These are phyloP conservation scores for Cryoendolithus antarcticus DNA, from an alignment of 2,329 filamentous ascomycete genomes.

Conservation along the genomic window DNA sequence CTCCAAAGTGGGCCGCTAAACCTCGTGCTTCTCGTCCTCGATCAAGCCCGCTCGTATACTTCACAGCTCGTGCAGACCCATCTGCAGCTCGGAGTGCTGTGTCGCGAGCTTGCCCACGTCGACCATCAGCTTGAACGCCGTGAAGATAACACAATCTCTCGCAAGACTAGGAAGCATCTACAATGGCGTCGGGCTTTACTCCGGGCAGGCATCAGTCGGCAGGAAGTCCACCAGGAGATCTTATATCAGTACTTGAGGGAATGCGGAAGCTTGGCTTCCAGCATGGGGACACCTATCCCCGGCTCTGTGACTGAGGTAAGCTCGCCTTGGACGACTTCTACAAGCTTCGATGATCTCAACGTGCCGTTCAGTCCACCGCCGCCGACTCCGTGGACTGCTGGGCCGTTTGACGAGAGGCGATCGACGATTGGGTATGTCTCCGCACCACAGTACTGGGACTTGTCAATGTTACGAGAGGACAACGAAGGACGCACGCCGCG, in stretches of 20 bases:
- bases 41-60: too few relatives aligned
- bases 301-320: not conserved
- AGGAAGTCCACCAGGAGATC: slow-evolving; percentile 14
- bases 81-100: too few relatives aligned
- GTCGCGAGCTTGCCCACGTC: too few relatives aligned
- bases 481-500: slow-evolving; percentile 10
- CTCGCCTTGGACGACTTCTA: not conserved
- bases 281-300: not conserved
- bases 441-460: slow-evolving; percentile 18
- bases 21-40: too few relatives aligned
- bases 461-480: slow-evolving; percentile 17
- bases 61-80: too few relatives aligned
- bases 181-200: slow-evolving; percentile 16
- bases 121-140: too few relatives aligned
- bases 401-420: slow-evolving; percentile 2
- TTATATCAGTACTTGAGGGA: slow-evolving; percentile 16
- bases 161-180: slow-evolving; percentile 18
- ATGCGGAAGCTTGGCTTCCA: slow-evolving; percentile 4
- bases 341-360: too few relatives aligned
- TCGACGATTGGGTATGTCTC: not conserved
- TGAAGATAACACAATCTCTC: slow-evolving; percentile 4
- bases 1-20: too few relatives aligned
- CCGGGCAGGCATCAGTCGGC: slow-evolving; percentile 10
- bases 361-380: slow-evolving; percentile 5
- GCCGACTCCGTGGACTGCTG: slow-evolving; percentile 3